Conservation (phyloP, 129 eudicot species). For the Lactuca sativa region DNA sequence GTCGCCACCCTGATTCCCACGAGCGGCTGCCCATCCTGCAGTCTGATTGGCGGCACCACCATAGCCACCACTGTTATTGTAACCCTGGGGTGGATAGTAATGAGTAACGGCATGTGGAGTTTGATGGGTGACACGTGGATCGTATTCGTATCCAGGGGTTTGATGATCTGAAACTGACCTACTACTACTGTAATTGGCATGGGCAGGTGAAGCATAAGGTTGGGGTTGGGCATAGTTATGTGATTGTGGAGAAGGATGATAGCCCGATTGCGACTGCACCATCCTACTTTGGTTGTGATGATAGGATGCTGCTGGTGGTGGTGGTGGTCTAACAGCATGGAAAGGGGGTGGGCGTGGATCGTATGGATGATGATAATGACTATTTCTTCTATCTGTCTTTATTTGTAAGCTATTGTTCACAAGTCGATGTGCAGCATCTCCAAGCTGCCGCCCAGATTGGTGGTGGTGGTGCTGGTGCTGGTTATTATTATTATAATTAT, state of each 20-base stretch:
- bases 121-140: conserved; percentile 40
- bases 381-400: conserved; percentile 38
- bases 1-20: conserved; percentile 42
- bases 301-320: conserved; percentile 18
- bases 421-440: conserved; percentile 93
- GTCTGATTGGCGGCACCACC: conserved; percentile 28
- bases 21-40: conserved; percentile 41
- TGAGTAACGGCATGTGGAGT: conserved; percentile 12
- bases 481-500: conserved; percentile 6
- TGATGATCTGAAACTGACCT: conserved; percentile 28
- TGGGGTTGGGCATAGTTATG: conserved; percentile 32
- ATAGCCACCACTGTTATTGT: conserved; percentile 17
- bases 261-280: conserved; percentile 29
- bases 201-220: conserved; percentile 29
- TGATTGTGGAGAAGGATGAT: conserved; percentile 22
- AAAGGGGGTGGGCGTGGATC: conserved; percentile 39
- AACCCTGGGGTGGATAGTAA: conserved; percentile 34
- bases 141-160: conserved; percentile 38
- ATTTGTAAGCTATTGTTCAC: conserved; percentile 70
- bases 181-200: conserved; percentile 26
- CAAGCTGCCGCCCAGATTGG: conserved; percentile 67
- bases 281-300: conserved; percentile 28
- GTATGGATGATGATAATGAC: conserved; percentile 40
- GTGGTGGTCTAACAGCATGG: conserved; percentile 37
- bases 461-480: not conserved